Conservation (phyloP, 192 early-diverging fungal species). For the Umbelopsis isabellina region DNA sequence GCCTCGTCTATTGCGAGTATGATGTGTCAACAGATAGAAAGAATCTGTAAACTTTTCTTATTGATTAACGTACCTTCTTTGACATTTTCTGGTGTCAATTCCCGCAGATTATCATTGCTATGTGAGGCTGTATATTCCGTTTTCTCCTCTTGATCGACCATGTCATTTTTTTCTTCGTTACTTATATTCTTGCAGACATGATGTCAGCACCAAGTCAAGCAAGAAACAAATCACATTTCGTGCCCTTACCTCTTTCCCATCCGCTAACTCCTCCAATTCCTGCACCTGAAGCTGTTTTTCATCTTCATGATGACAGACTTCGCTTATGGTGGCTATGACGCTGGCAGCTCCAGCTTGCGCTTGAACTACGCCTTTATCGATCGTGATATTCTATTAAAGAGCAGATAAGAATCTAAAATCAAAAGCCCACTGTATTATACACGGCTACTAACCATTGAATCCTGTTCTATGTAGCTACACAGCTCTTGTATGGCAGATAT, state of each 20-base stretch:
- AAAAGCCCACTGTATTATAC: background rate
- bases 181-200: background rate
- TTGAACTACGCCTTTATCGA: constrained; percentile 29
- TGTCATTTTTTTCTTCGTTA: background rate
- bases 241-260: background rate
- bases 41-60: background rate
- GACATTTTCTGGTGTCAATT: background rate
- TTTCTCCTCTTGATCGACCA: background rate
- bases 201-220: background rate
- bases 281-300: constrained; percentile 18
- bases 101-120: background rate
- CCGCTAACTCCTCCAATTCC: background rate
- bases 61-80: background rate
- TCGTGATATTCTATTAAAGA: constrained; percentile 21
- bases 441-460: background rate
- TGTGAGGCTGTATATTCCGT: background rate
- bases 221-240: background rate
- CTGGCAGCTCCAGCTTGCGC: constrained; percentile 3
- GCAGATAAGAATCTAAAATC: background rate
- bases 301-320: background rate
- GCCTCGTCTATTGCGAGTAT: background rate
- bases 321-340: background rate
- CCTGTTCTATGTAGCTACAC: background rate
- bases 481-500: background rate
- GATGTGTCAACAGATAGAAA: background rate